A percentile compares a stretch with the other conserved stretches of the same genome.
phyloP scores from a whole-genome alignment of 768 basidiomycete species.

The Solioccasus polychromus region DNA sequence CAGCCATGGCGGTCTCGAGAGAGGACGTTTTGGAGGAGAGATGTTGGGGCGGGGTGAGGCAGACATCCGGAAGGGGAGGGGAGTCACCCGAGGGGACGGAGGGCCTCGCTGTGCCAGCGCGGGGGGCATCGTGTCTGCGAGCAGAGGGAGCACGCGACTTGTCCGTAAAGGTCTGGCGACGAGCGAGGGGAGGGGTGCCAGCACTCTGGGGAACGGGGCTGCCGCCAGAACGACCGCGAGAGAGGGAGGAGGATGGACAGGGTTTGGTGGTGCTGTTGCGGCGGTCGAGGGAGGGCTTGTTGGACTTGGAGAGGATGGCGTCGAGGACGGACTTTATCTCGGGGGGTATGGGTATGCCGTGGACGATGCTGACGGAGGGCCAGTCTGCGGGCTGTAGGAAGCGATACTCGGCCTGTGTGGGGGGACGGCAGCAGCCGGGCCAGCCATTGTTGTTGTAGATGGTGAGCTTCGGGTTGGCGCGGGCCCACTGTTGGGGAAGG shows the following conservation, averaged over 20 bases:
- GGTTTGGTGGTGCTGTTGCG: slow-evolving; percentile 43
- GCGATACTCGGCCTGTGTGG: slow-evolving; percentile 54
- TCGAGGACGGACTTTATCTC: slow-evolving; percentile 71
- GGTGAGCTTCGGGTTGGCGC: slow-evolving; percentile 51
- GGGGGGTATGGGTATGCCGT: slow-evolving; percentile 68
- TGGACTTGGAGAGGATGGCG: slow-evolving; percentile 39
- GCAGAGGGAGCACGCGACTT: slow-evolving; percentile 60
- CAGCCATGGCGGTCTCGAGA: slow-evolving; percentile 39
- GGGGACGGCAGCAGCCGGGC: slow-evolving; percentile 89
- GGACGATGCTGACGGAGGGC: slow-evolving; percentile 74
- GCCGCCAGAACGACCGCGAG: slow-evolving; percentile 49
- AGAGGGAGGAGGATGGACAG: slow-evolving; percentile 33
- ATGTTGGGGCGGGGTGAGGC: slow-evolving; percentile 37
- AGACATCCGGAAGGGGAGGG: no score
- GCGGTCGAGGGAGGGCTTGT: slow-evolving; percentile 38
- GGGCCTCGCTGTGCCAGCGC: slow-evolving; percentile 46
- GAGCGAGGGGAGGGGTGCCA: slow-evolving; percentile 36
- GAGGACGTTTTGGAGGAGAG: slow-evolving; percentile 29
- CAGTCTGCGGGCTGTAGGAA: slow-evolving; percentile 73
- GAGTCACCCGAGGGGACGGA: slow-evolving; percentile 31
- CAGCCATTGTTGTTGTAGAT: slow-evolving; percentile 73
- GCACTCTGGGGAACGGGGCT: slow-evolving; percentile 42
- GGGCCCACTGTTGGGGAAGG: slow-evolving; percentile 60
- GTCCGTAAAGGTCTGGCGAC: slow-evolving; percentile 49
- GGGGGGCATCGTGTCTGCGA: slow-evolving; percentile 54